A percentile compares a stretch with the other conserved stretches of the same genome.
Conservation (phyloP, 129 eudicot species). For the Solidago caesia region DNA sequence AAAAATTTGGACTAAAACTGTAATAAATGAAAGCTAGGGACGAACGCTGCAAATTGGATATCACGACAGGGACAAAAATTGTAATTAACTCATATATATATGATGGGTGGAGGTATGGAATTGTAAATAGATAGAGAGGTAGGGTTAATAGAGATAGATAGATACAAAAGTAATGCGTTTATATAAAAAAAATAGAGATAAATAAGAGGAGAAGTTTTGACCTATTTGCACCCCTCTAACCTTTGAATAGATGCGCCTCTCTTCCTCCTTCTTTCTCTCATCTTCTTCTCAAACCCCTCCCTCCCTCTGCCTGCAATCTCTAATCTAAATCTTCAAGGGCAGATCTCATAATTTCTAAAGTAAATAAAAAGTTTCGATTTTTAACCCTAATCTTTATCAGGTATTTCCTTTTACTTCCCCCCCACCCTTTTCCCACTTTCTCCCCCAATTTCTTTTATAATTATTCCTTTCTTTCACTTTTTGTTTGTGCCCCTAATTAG, state of each 20-base stretch:
- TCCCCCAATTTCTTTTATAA: neutral
- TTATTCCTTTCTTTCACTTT: slow-evolving; percentile 1
- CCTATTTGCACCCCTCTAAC: slow-evolving; percentile 38
- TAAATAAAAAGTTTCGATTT: slow-evolving; percentile 4
- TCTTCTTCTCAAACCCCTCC: slow-evolving; percentile 43
- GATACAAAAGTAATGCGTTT: neutral
- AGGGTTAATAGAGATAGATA: neutral
- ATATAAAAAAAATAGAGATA: neutral
- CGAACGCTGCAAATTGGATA: too few relatives aligned
- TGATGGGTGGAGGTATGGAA: too few relatives aligned
- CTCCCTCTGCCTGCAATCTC: slow-evolving; percentile 31
- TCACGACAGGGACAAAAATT: too few relatives aligned
- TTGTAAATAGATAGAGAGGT: neutral
- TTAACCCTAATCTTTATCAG: slow-evolving; percentile 44
- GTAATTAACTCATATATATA: too few relatives aligned
- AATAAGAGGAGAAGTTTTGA: neutral
- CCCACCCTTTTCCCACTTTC: slow-evolving; percentile 12
- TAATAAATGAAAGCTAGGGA: too few relatives aligned
- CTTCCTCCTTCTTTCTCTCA: slow-evolving; percentile 33
- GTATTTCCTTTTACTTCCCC: slow-evolving; percentile 38
- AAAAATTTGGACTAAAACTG: too few relatives aligned
- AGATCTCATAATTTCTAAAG: slow-evolving; percentile 15
- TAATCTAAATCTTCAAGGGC: slow-evolving; percentile 29
- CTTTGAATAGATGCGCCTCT: slow-evolving; percentile 38
- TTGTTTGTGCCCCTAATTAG: slow-evolving; percentile 5